Base-by-base conservation (phyloP, 2,329 filamentous ascomycete genomes). In the Pyrenochaeta sp. region DNA sequence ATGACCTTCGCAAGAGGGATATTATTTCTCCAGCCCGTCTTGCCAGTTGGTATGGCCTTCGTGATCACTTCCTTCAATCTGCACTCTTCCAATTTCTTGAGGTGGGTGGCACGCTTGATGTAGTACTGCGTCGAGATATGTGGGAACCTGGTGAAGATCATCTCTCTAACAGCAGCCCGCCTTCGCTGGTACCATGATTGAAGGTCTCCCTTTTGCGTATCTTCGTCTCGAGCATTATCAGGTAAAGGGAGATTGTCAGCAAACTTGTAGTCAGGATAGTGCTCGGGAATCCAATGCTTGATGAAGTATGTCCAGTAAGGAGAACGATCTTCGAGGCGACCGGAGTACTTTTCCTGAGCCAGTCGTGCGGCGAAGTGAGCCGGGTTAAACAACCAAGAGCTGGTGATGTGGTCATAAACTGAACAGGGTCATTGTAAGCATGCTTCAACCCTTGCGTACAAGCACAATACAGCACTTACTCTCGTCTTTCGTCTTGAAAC, bases 351-450 rank as follows among this genome's bases (percentile, higher is more conserved):
- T 1, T 57, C 54, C 7, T 70, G 59, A n/a, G 56, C 44, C 1
- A 66, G 50, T 2, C 66, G 63, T 14, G 53, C 49, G 10, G 51
- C 54, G 39, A 68, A 69, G 33, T 69, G 64, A 6, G 45, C 58
- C 17, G 63, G 62, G 15, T 71, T 58, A 52, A 71, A 72, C 3
- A 68, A 40, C 66, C 58, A 69, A 5, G 56, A 64, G 12, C 50
- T 48, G 2, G 60, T 35, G 11, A 70, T 47, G 29, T 64, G 61
- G 20, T 53, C 18, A 42, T 66, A 72, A 21, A 72, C 68, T 71
- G n/a, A n/a, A n/a, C 3, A 10, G 10, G 7, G 1, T 29, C 12
- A 4, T 17, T n/a, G 17, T 52, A 20, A 59, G 45, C 47, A 15
- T 36, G 4, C 14, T 41, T 20, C 15, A 4, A 12, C 3, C 17